phyloP scores from a whole-genome alignment of 176 grass and related monocot species.

The Bromus sterilis region DNA sequence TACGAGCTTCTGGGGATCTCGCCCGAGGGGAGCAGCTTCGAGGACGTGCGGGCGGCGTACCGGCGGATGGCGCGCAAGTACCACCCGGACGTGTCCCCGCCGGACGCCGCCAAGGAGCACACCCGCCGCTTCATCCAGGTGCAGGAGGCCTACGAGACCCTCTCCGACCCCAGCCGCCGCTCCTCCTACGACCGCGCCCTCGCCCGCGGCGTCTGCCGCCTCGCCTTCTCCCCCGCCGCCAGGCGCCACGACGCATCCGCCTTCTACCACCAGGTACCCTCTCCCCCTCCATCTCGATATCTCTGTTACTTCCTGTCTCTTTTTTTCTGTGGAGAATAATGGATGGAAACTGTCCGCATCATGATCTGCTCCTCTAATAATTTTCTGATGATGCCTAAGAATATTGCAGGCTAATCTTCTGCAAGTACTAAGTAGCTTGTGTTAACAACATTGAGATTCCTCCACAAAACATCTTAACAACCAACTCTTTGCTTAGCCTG shows the following conservation, averaged over 20 bases:
- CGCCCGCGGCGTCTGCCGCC: conserved; percentile 32
- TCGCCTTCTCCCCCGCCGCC: conserved; percentile 34
- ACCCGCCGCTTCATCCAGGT: conserved; percentile 74
- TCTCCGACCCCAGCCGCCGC: conserved; percentile 69
- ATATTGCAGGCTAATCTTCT: not conserved
- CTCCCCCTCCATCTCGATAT: not conserved
- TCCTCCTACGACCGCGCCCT: conserved; percentile 59
- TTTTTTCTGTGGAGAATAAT: not conserved
- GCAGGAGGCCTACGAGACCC: conserved; percentile 88
- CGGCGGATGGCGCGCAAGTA: conserved; percentile 68
- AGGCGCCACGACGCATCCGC: conserved; percentile 18
- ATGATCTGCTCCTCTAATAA: not conserved
- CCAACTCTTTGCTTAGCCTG: not conserved
- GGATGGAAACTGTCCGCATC: not conserved
- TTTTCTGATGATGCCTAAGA: too few species aligned
- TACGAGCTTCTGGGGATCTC: conserved; percentile 72
- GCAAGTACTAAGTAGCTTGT: too few species aligned
- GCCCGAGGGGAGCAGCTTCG: conserved; percentile 39
- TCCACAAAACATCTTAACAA: not conserved
- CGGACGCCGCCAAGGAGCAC: conserved; percentile 54
- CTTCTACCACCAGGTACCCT: conserved; percentile 28
- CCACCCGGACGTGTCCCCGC: conserved; percentile 82
- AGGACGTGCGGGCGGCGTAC: conserved; percentile 72
- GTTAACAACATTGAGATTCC: not conserved
- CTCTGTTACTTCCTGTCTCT: too few species aligned